Base-by-base conservation (phyloP, 306 rosid species). In the Canavalia gladiata region DNA sequence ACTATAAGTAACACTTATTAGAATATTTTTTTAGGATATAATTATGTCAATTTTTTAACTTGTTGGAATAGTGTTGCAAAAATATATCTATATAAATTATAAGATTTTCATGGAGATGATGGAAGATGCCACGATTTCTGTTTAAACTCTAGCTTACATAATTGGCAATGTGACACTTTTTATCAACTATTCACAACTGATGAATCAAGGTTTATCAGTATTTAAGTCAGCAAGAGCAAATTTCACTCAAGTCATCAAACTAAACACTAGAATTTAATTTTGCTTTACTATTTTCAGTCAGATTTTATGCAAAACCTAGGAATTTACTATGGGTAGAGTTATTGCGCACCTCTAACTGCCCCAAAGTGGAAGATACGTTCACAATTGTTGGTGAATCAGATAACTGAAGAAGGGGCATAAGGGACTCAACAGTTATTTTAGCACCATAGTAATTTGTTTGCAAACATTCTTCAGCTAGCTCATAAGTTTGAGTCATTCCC, bases 301-400 rank as follows among this genome's bases (percentile, higher is more conserved):
- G 35, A 72, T 30, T 62, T 31, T 9, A 64, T 11, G 10, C 29
- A 30, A 37, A 64, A 6, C 12, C 13, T 12, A 5, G 37, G 34
- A 63, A 37, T 65, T 33, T 52, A 78, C 5, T 18, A 10, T 1
- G 11, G 0, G 28, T 7, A 4, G 73, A 39, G 39, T 25, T 4
- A 7, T 63, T 4, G 8, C 11, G 9, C 80, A 90, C 90, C 90
- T 78, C 69, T 18, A 89, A 73, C 33, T 4, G 67, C 10, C 92
- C 90, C 8, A 10, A 0, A 3, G 0, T 0, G 2, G 91, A 80
- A 0, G 95, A 81, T 5, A 91, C 92, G 70, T 91, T 91, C 18
- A 91, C 90, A 57, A 87, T 85, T 71, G 46, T 86, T 65, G 89
- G 85, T 7, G 85, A 83, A 76, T 83, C 75, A 41, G 89, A 86